A percentile compares a stretch with the other conserved stretches of the same genome.
These are phyloP conservation scores for Ramularia endophylla DNA, from an alignment of 2,329 filamentous ascomycete genomes.

Conservation along the genomic window DNA sequence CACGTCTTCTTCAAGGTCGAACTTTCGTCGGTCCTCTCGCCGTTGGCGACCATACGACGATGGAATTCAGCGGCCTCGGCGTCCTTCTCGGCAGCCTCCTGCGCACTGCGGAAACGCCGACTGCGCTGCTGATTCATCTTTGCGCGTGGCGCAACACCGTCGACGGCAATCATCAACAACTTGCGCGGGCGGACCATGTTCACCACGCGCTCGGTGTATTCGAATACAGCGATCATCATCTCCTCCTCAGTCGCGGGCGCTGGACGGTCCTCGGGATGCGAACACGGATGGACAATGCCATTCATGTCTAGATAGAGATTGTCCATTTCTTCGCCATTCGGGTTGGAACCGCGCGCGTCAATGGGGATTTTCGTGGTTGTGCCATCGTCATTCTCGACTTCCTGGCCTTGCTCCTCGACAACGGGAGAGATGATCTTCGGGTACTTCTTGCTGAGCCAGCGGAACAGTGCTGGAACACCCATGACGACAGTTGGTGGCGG, in stretches of 20 bases:
- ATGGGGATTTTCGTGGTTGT: constrained; percentile 71
- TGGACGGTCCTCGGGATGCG: constrained; percentile 89
- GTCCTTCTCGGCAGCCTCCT: constrained; percentile 91
- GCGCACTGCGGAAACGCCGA: constrained; percentile 86
- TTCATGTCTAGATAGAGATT: constrained; percentile 99
- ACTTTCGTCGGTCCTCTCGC: constrained; percentile 28
- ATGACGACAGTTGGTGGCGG: constrained; percentile 43
- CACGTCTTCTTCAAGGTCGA: constrained; percentile 78
- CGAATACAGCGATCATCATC: constrained; percentile 99
- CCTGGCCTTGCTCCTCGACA: constrained; percentile 74
- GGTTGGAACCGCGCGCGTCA: constrained; percentile 78
- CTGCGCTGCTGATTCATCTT: constrained; percentile 99
- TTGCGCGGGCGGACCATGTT: constrained; percentile 98
- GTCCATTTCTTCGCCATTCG: constrained; percentile 96
- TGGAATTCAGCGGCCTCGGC: constrained; percentile 83
- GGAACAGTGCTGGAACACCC: constrained; percentile 92
- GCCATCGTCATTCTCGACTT: constrained; percentile 77
- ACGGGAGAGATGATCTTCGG: constrained; percentile 95
- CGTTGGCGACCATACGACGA: constrained; percentile 71
- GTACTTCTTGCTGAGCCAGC: constrained; percentile 96
- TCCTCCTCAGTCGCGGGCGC: constrained; percentile 92
- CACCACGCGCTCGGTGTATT: constrained; percentile 96
- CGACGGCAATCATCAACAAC: constrained; percentile 94
- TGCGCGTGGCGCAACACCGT: constrained; percentile 92
- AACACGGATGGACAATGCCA: constrained; percentile 97